These are phyloP conservation scores for Chlorella sorokiniana DNA, from an alignment of 139 green algal species.

Conservation along the genomic window DNA sequence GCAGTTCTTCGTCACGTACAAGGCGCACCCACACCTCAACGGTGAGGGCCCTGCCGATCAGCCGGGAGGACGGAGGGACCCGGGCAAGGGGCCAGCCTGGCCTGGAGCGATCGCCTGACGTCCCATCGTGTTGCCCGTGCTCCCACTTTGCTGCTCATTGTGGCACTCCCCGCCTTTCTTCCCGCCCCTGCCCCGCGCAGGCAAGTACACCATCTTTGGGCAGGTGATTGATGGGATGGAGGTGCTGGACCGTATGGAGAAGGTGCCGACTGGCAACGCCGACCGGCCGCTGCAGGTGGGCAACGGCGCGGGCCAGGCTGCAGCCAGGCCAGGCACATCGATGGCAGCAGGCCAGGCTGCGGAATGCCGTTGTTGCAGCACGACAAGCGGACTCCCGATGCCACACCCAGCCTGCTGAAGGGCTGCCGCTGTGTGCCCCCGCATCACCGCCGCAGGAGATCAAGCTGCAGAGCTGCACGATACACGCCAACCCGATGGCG, in stretches of 20 bases:
- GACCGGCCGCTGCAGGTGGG: conserved; percentile 27
- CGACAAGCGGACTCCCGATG: too few relatives aligned
- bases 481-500: conserved; percentile 85
- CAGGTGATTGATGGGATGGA: conserved; percentile 97
- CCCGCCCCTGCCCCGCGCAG: conserved; percentile 23
- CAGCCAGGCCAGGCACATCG: too few relatives aligned
- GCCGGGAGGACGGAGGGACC: neutral
- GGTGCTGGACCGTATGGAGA: conserved; percentile 95
- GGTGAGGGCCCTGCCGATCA: conserved; percentile 54
- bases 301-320: conserved; percentile 58
- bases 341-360: too few relatives aligned
- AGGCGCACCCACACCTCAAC: conserved; percentile 91
- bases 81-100: neutral
- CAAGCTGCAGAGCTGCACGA: conserved; percentile 75
- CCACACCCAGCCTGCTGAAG: too few relatives aligned
- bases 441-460: conserved; percentile 72
- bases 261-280: neutral
- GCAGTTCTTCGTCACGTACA: conserved; percentile 98
- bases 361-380: too few relatives aligned
- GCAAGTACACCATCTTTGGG: conserved; percentile 85
- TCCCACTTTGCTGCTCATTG: neutral
- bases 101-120: neutral
- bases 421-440: neutral
- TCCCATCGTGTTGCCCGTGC: neutral
- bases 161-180: neutral